Conservation (phyloP, 345 rosid species). For the Jatropha curcas region DNA sequence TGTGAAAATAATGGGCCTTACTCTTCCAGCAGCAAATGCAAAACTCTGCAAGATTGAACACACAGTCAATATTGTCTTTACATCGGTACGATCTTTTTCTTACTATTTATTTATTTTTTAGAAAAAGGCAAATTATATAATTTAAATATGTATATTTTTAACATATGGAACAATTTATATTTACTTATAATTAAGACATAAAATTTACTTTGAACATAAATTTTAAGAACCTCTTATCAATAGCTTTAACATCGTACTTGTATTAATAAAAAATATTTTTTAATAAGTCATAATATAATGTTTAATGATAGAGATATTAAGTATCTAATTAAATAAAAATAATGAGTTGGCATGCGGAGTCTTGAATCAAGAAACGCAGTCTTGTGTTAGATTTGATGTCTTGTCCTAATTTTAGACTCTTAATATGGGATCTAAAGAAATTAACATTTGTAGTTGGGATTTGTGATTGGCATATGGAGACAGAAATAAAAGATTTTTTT, state of each 20-base stretch:
- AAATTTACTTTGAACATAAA: too few species aligned
- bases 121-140: too few species aligned
- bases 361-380: neutral
- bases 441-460: neutral
- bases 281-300: too few species aligned
- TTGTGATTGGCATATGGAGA: slow-evolving; percentile 6
- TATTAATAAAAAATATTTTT: too few species aligned
- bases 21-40: too few species aligned
- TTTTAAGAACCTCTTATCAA: too few species aligned
- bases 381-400: slow-evolving; percentile 3
- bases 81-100: neutral
- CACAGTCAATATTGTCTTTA: neutral
- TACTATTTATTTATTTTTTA: too few species aligned
- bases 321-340: slow-evolving; percentile 14
- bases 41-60: neutral
- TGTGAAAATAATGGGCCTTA: slow-evolving; percentile 1
- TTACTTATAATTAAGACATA: too few species aligned
- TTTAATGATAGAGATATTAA: neutral
- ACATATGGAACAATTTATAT: too few species aligned
- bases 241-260: too few species aligned
- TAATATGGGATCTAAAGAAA: neutral
- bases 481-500: too few species aligned
- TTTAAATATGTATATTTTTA: too few species aligned
- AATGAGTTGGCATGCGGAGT: slow-evolving; percentile 18
- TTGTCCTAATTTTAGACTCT: neutral